Evolutionary conservation across 1,139 yeast species (phyloP), one percentile per base, ranked within the genome.

Genomic region (Starmera stellimalicola): DNA sequence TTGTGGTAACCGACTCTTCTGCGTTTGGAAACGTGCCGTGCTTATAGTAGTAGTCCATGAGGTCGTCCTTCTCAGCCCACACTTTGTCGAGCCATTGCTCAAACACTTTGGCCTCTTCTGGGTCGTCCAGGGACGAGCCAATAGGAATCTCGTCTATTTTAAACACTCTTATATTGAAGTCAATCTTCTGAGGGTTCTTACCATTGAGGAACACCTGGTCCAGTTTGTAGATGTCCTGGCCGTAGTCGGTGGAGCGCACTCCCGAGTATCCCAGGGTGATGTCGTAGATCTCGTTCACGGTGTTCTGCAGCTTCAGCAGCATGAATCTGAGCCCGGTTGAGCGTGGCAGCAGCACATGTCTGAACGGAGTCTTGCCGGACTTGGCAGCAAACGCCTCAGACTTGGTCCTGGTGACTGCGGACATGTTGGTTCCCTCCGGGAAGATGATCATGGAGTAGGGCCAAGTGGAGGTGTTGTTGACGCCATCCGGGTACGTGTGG

Each of bases 371-470:
- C 33, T 59, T 55, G 16, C 68, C 67, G 28, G 65, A 57, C 42
- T 76, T 70, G 9, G 57, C 58, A 18, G 83, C 80, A 56, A 62
- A 91, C 12, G 55, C 65, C 12, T 62, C 63, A 3, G 88, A 75
- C 38, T 72, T 71, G 7, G 50, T 60, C 32, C 72, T 67, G 4
- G 95, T 85, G 42, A 73, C 68, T 10, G 63, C 64, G 26, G 93
- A 77, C 38, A 83, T 62, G 34, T 87, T 93, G 0, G 99, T 91
- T 3, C 99, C 99, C 56, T 91, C 99, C 1, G 99, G 98, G 57
- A 80, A 91, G 23, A 91, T 55, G 18, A 88, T 58, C 35, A 91
- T 52, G 51, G 63, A 63, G 44, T 73, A 77, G 6, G 68, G 66
- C 67, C 67, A 62, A 7, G 47, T 36, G 5, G 37, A 36, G 12